These are phyloP conservation scores for Hypoxylon sp. DNA, from an alignment of 2,329 filamentous ascomycete species.

Conservation along the genomic window DNA sequence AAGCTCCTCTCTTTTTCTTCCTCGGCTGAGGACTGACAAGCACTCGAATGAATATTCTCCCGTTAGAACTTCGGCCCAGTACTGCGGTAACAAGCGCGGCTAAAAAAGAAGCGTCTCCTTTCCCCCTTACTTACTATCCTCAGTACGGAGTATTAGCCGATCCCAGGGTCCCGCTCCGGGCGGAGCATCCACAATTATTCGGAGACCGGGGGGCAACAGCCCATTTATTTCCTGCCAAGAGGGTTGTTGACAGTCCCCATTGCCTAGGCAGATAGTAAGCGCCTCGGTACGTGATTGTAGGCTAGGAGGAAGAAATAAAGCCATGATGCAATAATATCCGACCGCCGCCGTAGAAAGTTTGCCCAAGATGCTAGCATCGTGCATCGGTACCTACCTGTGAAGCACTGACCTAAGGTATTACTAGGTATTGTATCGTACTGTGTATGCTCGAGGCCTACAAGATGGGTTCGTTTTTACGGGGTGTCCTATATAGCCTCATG, in stretches of 20 bases:
- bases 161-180: constrained; percentile 29
- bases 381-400: too few relatives aligned
- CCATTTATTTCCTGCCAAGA: constrained; percentile 16
- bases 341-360: neutral
- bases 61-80: neutral
- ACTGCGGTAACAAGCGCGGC: constrained; percentile 5
- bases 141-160: constrained; percentile 31
- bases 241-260: constrained; percentile 5
- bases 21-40: constrained; percentile 18
- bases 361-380: constrained; percentile 1
- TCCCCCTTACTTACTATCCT: constrained; percentile 17
- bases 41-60: constrained; percentile 4
- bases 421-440: constrained; percentile 5
- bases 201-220: constrained; percentile 14
- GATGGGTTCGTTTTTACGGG: constrained; percentile 7
- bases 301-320: constrained; percentile 6
- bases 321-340: constrained; percentile 24
- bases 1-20: neutral
- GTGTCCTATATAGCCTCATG: constrained; percentile 3
- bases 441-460: constrained; percentile 3
- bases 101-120: neutral
- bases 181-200: constrained; percentile 32
- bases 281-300: constrained; percentile 24
- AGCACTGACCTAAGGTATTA: too few relatives aligned
- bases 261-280: constrained; percentile 14